Conservation (phyloP, 2,329 filamentous ascomycete genomes). For the Aspergillus ibericus region DNA sequence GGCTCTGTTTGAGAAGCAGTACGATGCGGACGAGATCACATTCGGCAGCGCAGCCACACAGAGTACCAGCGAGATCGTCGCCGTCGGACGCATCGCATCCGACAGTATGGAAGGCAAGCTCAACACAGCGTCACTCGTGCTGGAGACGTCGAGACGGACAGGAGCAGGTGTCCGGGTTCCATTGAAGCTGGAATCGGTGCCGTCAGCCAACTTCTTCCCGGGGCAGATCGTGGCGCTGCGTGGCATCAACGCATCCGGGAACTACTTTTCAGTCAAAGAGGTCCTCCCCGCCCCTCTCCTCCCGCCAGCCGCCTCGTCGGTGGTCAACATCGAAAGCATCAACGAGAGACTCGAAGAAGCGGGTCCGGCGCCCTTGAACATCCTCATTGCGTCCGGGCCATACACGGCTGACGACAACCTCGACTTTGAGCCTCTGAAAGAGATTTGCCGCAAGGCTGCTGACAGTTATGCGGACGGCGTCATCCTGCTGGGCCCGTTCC, state of each 20-base stretch:
- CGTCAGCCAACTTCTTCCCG: constrained; percentile 81
- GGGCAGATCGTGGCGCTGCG: constrained; percentile 87
- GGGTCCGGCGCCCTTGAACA: constrained; percentile 68
- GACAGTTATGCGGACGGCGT: constrained; percentile 75
- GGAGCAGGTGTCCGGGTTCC: constrained; percentile 81
- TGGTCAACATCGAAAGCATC: constrained; percentile 65
- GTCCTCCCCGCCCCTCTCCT: constrained; percentile 73
- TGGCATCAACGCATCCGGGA: constrained; percentile 83
- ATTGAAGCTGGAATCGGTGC: constrained; percentile 69
- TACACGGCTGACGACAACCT: constrained; percentile 93
- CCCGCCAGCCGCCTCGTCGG: constrained; percentile 69
- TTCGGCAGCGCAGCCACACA: constrained; percentile 87
- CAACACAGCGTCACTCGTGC: constrained; percentile 78
- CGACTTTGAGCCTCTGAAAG: constrained; percentile 81
- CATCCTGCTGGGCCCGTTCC: constrained; percentile 80
- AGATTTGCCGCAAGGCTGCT: constrained; percentile 74
- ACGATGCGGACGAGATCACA: constrained; percentile 72
- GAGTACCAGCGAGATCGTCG: constrained; percentile 81
- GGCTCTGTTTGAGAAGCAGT: constrained; percentile 68
- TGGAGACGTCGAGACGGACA: constrained; percentile 82
- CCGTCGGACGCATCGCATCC: constrained; percentile 86
- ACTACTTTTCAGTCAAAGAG: constrained; percentile 77
- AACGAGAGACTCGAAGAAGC: constrained; percentile 67
- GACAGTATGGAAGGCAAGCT: constrained; percentile 82
- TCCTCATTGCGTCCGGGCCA: constrained; percentile 79